Evolutionary conservation across 371 early-diverging fungal genomes (phyloP), one percentile per base, ranked within the genome.

Genomic region (Syncephalastrum monosporum): DNA sequence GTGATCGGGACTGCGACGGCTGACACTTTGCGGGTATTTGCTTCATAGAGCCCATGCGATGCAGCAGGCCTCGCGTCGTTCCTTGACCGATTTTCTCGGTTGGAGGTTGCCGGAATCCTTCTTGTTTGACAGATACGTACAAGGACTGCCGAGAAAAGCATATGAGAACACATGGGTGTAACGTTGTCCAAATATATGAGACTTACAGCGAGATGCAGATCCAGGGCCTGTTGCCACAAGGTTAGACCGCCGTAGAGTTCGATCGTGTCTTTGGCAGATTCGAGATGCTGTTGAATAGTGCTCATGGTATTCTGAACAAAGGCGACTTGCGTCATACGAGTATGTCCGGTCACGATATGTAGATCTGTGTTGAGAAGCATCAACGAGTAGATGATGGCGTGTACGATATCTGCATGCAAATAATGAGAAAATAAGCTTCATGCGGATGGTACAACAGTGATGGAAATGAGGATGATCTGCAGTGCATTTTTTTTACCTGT

Each of bases 281-380:
- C 47, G 2, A 49, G 38, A 64, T 77, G 79, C 8, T 77, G 70
- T 16, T 67, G 57, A 15, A 85, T 57, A 0, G 78, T 71, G 5
- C 68, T 55, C 65, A 84, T 64, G 0, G 83, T 79, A 48, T 85
- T 82, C 29, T 74, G 67, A 42, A 77, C 61, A 53, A 85, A 85
- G 12, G 77, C 71, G 0, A 67, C 54, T 8, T 69, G 55, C 4
- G 80, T 67, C 83, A 85, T 85, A 53, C 68, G 77, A 7, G 74
- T 70, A 50, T 81, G 84, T 6, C 63, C 60, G 12, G 38, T 33
- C 38, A 33, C 38, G 38, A 33, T 33, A 10, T 94, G 92, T 27
- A 96, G 74, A 69, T 97, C 97, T 1, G 97, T 97, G 70, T 96
- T 96, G 6, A 97, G 81, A 38, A 97, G 68, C 46, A 97, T 70